phyloP scores from a whole-genome alignment of 2,329 filamentous ascomycete species.

The Chaetomium strumarium region DNA sequence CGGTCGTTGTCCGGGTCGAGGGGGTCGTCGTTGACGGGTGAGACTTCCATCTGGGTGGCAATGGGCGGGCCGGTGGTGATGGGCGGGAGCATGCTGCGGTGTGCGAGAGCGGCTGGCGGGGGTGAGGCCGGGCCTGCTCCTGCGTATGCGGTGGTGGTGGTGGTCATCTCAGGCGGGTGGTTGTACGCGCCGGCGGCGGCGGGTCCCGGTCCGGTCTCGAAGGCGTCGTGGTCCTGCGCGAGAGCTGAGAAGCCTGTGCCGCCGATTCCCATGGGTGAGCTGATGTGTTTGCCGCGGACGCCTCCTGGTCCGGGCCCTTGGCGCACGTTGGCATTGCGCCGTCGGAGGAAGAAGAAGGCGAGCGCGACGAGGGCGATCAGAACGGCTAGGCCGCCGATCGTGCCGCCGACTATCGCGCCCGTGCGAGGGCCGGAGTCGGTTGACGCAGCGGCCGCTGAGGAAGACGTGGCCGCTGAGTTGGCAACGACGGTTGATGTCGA shows the following conservation, averaged over 20 bases:
- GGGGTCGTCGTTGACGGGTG: constrained; percentile 16
- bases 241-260: constrained; percentile 36
- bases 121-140: too few species aligned
- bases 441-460: constrained; percentile 10
- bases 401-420: constrained; percentile 49
- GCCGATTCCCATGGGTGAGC: constrained; percentile 26
- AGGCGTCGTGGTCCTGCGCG: constrained; percentile 31
- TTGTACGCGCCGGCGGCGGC: background rate
- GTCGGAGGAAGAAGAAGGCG: constrained; percentile 39
- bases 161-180: constrained; percentile 1
- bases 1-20: constrained; percentile 4
- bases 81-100: constrained; percentile 10
- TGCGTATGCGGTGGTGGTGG: background rate
- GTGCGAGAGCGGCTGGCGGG: background rate
- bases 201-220: constrained; percentile 24
- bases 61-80: constrained; percentile 11
- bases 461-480: constrained; percentile 2
- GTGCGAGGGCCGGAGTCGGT: constrained; percentile 29
- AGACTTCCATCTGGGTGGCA: constrained; percentile 19
- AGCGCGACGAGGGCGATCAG: constrained; percentile 39
- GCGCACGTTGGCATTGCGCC: constrained; percentile 38
- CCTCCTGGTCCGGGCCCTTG: constrained; percentile 36
- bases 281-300: constrained; percentile 35
- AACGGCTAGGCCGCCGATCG: constrained; percentile 45
- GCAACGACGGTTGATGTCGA: background rate